Evolutionary conservation across 2,329 filamentous ascomycete species (phyloP), one percentile per base, ranked within the genome.

Genomic region (Graphiopsis chlorocephala): DNA sequence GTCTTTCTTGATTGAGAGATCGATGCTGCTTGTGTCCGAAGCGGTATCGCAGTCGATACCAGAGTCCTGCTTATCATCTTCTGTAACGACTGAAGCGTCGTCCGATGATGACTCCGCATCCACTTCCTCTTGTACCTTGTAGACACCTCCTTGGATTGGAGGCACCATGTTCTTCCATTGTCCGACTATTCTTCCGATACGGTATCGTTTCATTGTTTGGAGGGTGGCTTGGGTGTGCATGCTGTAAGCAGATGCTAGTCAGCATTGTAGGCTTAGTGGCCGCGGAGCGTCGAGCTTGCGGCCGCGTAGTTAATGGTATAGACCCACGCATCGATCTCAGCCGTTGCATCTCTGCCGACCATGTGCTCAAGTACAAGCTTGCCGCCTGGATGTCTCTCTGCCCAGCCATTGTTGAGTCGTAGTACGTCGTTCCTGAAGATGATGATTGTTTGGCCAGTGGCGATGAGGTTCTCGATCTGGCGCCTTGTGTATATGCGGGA

Each of bases 361-460:
- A 86, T 87, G 76, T 88, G 86, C 67, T 84, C 72, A 69, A 97
- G 86, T n/a, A 85, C 84, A 29, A 88, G 76, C 17, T 79, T 77
- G 33, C 86, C 86, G 25, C 86, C 86, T 0, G 86, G 86, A 70
- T 88, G 86, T 65, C 77, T 82, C 61, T 82, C 73, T 68, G 87
- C 79, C 86, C 86, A 89, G 45, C 78, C 76, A 66, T 88, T 76
- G 70, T 86, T 83, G 47, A 88, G 81, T 65, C 80, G 79, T 68
- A 88, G 76, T 15, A 85, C 82, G 57, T 78, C 71, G 53, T 84
- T 85, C 56, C 87, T 81, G 68, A 81, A 83, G 63, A 88, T 82
- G 68, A 88, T 81, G 63, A 88, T 82, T 15, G 77, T 80, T 26
- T 83, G 78, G 65, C 85, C 85, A 58, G 85, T 78, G 25, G 83